These are phyloP conservation scores for Aspergillus sp. DNA, from an alignment of 2,329 filamentous ascomycete genomes.

Conservation along the genomic window DNA sequence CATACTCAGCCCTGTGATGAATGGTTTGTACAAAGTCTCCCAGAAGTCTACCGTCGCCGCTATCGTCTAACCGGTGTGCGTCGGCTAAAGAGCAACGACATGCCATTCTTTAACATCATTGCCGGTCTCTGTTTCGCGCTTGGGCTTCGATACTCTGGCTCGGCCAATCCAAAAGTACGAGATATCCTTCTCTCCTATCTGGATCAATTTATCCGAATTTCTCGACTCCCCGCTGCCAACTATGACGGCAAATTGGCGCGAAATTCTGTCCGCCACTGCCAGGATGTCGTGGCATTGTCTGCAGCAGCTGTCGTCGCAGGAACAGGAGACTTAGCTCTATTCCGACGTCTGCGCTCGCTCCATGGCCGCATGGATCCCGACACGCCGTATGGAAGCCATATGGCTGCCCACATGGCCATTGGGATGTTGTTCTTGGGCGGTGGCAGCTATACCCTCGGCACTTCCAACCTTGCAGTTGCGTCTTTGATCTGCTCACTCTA, in stretches of 20 bases:
- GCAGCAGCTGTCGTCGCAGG: conserved; percentile 92
- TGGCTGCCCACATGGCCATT: conserved; percentile 88
- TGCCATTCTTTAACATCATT: conserved; percentile 90
- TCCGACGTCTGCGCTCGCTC: conserved; percentile 80
- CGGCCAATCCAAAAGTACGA: conserved; percentile 67
- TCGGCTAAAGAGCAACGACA: conserved; percentile 73
- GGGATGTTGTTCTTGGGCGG: conserved; percentile 89
- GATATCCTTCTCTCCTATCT: conserved; percentile 82
- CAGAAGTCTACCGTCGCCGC: conserved; percentile 64
- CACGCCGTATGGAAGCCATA: conserved; percentile 87
- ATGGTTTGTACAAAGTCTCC: conserved; percentile 77
- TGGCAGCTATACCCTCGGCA: conserved; percentile 88
- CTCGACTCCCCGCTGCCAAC: conserved; percentile 59
- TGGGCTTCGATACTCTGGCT: conserved; percentile 72
- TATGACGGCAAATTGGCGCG: conserved; percentile 86
- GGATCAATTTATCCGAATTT: conserved; percentile 80
- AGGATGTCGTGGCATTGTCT: conserved; percentile 81
- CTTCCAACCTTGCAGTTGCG: conserved; percentile 81
- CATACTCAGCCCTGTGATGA: conserved; percentile 69
- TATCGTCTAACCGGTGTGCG: conserved; percentile 61
- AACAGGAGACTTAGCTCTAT: conserved; percentile 81
- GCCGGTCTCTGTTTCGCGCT: conserved; percentile 82
- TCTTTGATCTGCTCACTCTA: conserved; percentile 90
- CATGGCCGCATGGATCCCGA: conserved; percentile 84
- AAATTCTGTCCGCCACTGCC: conserved; percentile 83